Base-by-base conservation (phyloP, 192 early-diverging fungal genomes). In the Podila clonocystis region DNA sequence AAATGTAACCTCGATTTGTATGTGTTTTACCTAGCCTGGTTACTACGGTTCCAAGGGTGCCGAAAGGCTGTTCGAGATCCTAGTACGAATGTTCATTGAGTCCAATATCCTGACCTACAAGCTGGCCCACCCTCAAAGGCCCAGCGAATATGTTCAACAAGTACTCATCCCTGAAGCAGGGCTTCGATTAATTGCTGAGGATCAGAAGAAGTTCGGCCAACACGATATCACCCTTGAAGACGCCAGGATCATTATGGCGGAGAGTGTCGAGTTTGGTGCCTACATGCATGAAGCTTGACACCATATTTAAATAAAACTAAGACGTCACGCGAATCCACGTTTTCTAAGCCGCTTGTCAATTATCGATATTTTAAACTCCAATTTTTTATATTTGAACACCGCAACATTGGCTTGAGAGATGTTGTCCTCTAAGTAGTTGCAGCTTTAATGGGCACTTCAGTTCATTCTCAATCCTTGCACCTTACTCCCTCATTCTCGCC, bases 31-130 rank as follows among this genome's bases (percentile, higher is more conserved):
- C 9, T 58, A 86, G 84, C 86, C 88, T 20, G 88, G 88, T 12
- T 89, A 89, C 45, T 89, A 89, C 75, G 88, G 88, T 8, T 74
- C 87, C 4, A 84, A 84, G 59, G 88, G 88, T 0, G 66, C 85
- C 11, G 67, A 67, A 3, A 63, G 67, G 15, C 74, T 89, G 7
- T 57, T 75, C 20, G 73, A 77, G 52, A 65, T 77, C 3, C 63
- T 89, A 9, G 70, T 57, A 0, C 31, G 33, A 6, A 30, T 87
- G 34, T 87, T 84, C 26, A 13, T 88, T 11, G 52, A 86, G 24
- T 65, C 76, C 12, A 69, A 68, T 9, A 60, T 78, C 19, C 48
- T 89, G 26, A 80, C 77, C 0, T 36, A 52, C 11, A 66, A 85
- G 12, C 6, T 49, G 6, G 73, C 84, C 1, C 49, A 63, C 12